Evolutionary conservation across 345 rosid genomes (phyloP), one percentile per base, ranked within the genome.

Genomic region (Euphorbia lathyris): DNA sequence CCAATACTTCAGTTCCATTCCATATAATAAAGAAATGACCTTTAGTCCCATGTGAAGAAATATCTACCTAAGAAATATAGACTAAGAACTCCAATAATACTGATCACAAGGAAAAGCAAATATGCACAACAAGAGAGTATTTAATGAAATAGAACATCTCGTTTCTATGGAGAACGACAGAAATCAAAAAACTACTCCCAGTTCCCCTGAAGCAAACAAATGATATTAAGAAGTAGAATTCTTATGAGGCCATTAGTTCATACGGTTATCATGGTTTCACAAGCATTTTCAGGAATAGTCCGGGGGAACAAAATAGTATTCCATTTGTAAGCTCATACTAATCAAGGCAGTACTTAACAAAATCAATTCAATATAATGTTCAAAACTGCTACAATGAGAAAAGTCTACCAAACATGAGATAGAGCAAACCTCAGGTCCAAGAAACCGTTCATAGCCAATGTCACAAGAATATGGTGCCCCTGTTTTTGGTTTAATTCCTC

Each of bases 401-500:
- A 80, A 17, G n/a, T 68, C 61, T 58, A 38, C 52, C 67, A 67
- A 69, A 42, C 26, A 70, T 26, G 45, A 69, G 29, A 52, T 16
- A 53, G 32, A 68, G 77, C 87, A 76, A 72, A 92, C 99, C 97
- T 95, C 99, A 42, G 99, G 97, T 69, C 97, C 97, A 64, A 95
- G 90, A 80, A 95, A 95, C 56, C 99, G 88, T 79, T 95, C 99
- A 70, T 92, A 95, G 76, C 99, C 97, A 65, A 92, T 76, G 65
- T 92, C 99, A 78, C 99, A 95, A 62, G 99, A 75, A 82, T 87
- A 95, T 48, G 99, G 99, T 38, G 96, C 97, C 79, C 97, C 98
- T 19, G 97, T 94, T 88, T 91, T 94, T 63, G 95, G 96, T 83
- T 92, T 94, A 52, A 88, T 86, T 60, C 98, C 97, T 81, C 80